Evolutionary conservation across 306 rosid species (phyloP).

Genomic region (Quercus robur): DNA sequence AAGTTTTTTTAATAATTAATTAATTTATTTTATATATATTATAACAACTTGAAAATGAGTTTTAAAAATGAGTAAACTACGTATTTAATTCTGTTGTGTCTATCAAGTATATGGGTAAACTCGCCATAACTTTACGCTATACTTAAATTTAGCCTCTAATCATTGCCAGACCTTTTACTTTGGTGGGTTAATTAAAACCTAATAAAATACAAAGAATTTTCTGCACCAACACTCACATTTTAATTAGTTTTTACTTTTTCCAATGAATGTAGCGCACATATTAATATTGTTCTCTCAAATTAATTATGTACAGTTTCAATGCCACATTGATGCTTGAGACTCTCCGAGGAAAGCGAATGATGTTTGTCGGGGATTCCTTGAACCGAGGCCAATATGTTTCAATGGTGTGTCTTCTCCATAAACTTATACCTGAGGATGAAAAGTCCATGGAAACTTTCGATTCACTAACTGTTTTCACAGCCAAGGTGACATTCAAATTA

Average conservation of each 20-base stretch:
- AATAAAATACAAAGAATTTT: no score
- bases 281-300: background rate
- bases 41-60: no score
- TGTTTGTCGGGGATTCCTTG: slow-evolving; percentile 93
- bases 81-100: fast-evolving
- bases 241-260: no score
- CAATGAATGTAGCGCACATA: no score
- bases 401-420: slow-evolving; percentile 81
- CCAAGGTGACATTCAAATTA: slow-evolving; percentile 48
- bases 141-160: no score
- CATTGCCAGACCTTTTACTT: fast-evolving
- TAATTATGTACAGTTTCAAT: slow-evolving; percentile 50
- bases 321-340: slow-evolving; percentile 83
- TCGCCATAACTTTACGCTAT: fast-evolving
- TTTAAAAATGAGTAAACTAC: no score
- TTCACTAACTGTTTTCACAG: slow-evolving; percentile 84
- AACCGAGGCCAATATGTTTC: slow-evolving; percentile 91
- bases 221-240: no score
- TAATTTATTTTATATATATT: no score
- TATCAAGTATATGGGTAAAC: fast-evolving
- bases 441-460: slow-evolving; percentile 92
- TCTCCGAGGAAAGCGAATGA: slow-evolving; percentile 88
- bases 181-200: no score
- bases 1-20: no score
- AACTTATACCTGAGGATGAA: slow-evolving; percentile 58